phyloP scores from a whole-genome alignment of 2,329 filamentous ascomycete genomes.

The Ophiostoma australiae region DNA sequence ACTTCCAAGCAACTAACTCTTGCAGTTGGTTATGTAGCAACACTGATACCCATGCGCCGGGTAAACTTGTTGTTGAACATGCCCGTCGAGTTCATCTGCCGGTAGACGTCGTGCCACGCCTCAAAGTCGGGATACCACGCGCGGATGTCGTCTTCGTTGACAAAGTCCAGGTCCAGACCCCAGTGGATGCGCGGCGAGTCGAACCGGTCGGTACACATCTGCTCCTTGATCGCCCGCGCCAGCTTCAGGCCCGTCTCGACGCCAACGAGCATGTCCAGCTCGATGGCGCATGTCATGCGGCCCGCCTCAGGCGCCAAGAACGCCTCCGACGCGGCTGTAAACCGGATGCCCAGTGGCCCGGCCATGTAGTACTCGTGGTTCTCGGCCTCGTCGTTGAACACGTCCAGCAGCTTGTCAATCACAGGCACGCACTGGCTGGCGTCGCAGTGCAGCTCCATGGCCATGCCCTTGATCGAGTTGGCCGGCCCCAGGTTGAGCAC shows the following conservation, averaged over 20 bases:
- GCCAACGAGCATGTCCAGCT: slow-evolving; percentile 30
- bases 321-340: slow-evolving; percentile 27
- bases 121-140: slow-evolving; percentile 30
- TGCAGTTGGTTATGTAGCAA: neutral
- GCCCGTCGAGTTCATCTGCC: slow-evolving; percentile 29
- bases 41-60: slow-evolving; percentile 28
- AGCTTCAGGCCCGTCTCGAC: slow-evolving; percentile 27
- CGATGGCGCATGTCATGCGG: slow-evolving; percentile 30
- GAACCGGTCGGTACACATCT: slow-evolving; percentile 24
- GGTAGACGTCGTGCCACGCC: slow-evolving; percentile 29
- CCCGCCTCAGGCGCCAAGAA: slow-evolving; percentile 30
- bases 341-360: slow-evolving; percentile 30
- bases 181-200: slow-evolving; percentile 29
- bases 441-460: slow-evolving; percentile 29
- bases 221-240: slow-evolving; percentile 27
- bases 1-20: no score
- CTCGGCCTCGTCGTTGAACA: slow-evolving; percentile 27
- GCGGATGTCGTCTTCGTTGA: slow-evolving; percentile 28
- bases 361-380: slow-evolving; percentile 29
- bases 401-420: slow-evolving; percentile 28
- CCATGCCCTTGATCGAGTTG: slow-evolving; percentile 29
- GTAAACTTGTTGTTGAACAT: slow-evolving; percentile 33
- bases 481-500: slow-evolving; percentile 31
- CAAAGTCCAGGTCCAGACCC: slow-evolving; percentile 30
- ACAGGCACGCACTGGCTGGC: slow-evolving; percentile 27